Evolutionary conservation across 2,329 filamentous ascomycete genomes (phyloP), one percentile per base, ranked within the genome.

Genomic region (Hansfordia pulvinata): DNA sequence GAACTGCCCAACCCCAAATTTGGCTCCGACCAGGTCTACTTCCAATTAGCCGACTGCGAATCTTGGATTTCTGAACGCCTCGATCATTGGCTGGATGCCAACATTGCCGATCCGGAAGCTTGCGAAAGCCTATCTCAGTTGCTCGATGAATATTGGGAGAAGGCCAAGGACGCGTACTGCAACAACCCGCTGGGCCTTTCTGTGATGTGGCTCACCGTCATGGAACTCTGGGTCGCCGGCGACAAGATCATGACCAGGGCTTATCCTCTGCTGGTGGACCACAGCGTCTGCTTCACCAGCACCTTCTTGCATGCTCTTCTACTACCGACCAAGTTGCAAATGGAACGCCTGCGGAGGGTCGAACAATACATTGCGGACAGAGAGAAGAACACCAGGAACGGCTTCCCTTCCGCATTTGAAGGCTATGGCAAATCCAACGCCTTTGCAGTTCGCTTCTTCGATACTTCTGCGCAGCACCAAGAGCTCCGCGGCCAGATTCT

Each of bases 191-290:
- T 65, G 31, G 46, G 44, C 0, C 37, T 50, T 1, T 77, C 73
- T 0, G 33, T 59, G 4, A 72, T 74, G 62, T 30, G 71, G 3
- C 51, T 78, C 1, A 67, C 60, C 0, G 36, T 66, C 1, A 35
- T 71, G 3, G 68, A 76, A 28, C 41, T 77, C 0, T 78, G 72
- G 73, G 40, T 68, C 6, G 64, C 62, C 1, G 58, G 62, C 17
- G 71, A 78, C 32, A 60, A 49, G 26, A 49, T 52, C 2, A 59
- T 60, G 1, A 46, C 53, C 2, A 10, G 29, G 2, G 29, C 46
- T 0, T 47, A 54, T n/a, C 47, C 54, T 0, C 32, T 68, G 5
- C 38, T 76, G 0, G 6, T 5, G 0, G 41, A 66, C 0, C 76
- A 69, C 32, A 40, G 54, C 6, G 52, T 61, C 0, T 56, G 56